Evolutionary conservation across 108 stramenopile species (phyloP).

Genomic region (Seminavis robusta): DNA sequence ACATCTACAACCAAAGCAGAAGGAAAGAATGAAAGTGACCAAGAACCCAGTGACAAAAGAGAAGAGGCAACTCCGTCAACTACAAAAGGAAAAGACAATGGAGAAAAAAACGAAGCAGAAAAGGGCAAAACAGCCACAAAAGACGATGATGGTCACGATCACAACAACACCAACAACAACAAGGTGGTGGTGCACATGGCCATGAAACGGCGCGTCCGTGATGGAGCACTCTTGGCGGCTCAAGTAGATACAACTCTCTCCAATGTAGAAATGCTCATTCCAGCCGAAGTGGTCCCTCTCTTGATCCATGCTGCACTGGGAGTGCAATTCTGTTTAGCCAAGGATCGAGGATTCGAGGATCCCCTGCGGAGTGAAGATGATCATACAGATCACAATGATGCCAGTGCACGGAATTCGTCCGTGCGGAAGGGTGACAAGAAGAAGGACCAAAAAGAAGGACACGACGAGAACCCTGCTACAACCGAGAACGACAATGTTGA

Average conservation of each 20-base stretch:
- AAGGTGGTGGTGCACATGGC: slow-evolving; percentile 63
- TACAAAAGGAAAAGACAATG: not conserved
- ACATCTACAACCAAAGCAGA: no score
- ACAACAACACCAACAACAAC: slow-evolving; percentile 1
- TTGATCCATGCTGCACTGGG: slow-evolving; percentile 28
- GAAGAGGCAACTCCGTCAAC: no score
- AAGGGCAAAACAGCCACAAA: not conserved
- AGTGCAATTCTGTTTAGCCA: slow-evolving; percentile 56
- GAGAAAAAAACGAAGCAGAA: not conserved
- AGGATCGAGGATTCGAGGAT: slow-evolving; percentile 72
- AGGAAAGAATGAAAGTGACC: no score
- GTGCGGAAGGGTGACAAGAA: no score
- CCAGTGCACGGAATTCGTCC: no score
- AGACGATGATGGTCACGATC: no score
- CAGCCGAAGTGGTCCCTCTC: slow-evolving; percentile 19
- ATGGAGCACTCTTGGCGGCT: slow-evolving; percentile 59
- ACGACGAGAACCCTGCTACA: not conserved
- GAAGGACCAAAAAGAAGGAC: no score
- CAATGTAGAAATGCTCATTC: slow-evolving; percentile 48
- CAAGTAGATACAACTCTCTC: slow-evolving; percentile 62
- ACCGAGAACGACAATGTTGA: slow-evolving; percentile 1
- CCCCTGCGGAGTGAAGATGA: slow-evolving; percentile 35
- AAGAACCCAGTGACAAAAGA: no score
- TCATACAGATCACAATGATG: not conserved
- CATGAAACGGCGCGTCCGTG: slow-evolving; percentile 49